Base-by-base conservation (phyloP, 371 early-diverging fungal species). In the Smittium culicis region DNA sequence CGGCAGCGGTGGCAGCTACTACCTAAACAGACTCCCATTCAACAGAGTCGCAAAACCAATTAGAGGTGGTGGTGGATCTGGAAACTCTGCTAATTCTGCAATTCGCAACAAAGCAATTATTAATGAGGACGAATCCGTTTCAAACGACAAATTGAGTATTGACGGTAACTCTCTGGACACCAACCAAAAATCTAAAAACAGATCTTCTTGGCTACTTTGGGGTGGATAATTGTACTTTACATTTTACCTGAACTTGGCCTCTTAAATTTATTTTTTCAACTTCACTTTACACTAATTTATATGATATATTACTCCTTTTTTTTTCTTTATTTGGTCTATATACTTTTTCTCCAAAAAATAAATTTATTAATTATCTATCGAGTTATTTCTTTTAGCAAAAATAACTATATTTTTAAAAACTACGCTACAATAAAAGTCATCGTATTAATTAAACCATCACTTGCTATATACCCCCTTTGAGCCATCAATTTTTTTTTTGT, bases 31-130 rank as follows among this genome's bases (percentile, higher is more conserved):
- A 80, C 63, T 85, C 86, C 73, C 73, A 78, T 92, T 91, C 69
- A 88, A 89, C 67, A 81, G 92, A 60, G 91, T 96, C 69, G 93
- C 93, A 69, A 94, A 94, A 78, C 97, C 96, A 33, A 77, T 96
- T 66, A 84, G 94, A 63, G 96, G 96, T 34, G 89, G 92, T 32
- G 86, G 77, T 0, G 60, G 60, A 29, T 27, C 8, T 60, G 60
- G 17, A 17, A 17, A 17, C 54, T 20, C 54, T 54, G 25, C n/a
- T 54, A 25, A 54, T 25, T 17, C 17, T 54, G 54, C n/a, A 17
- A 25, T 17, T 54, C n/a, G 17, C n/a, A 25, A 17, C n/a, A 25
- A 54, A 25, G 25, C 17, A 54, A 54, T 54, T 17, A 54, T 25
- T 54, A 25, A 17, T 54, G 17, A 17, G 17, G 54, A 17, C 54